These are phyloP conservation scores for Erodium maritimum DNA, from an alignment of 345 rosid species.

Conservation along the genomic window DNA sequence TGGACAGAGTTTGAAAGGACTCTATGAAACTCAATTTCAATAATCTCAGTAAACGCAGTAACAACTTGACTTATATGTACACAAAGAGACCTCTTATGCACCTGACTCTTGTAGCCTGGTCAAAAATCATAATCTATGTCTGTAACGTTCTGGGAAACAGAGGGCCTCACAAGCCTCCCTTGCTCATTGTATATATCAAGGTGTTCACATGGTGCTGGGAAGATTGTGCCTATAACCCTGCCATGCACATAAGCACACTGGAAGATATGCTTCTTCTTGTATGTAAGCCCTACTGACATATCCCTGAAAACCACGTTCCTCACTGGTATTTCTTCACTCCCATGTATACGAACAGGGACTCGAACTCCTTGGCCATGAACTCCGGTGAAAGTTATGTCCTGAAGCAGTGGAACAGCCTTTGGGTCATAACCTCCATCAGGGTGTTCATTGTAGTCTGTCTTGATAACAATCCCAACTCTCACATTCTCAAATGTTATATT, in stretches of 20 bases:
- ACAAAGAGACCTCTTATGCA: no score
- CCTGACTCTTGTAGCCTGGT: no score
- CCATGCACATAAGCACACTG: slow-evolving; percentile 89
- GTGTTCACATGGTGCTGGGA: slow-evolving; percentile 85
- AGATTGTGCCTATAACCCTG: slow-evolving; percentile 73
- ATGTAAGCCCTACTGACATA: slow-evolving; percentile 80
- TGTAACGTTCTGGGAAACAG: slow-evolving; percentile 55
- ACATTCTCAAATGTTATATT: slow-evolving; percentile 72
- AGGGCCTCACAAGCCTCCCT: slow-evolving; percentile 45
- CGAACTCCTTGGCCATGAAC: slow-evolving; percentile 89
- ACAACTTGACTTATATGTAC: no score
- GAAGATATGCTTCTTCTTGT: slow-evolving; percentile 87
- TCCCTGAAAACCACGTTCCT: slow-evolving; percentile 68
- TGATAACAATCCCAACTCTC: slow-evolving; percentile 82
- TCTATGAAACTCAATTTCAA: no score
- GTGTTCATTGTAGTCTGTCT: slow-evolving; percentile 94
- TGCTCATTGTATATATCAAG: slow-evolving; percentile 80
- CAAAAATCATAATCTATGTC: slow-evolving; percentile 82
- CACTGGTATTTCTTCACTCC: slow-evolving; percentile 72
- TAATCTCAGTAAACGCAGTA: no score
- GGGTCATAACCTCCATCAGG: slow-evolving; percentile 73
- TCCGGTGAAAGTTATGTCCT: slow-evolving; percentile 61
- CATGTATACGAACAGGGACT: slow-evolving; percentile 88
- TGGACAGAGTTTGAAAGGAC: no score
- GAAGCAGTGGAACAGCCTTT: slow-evolving; percentile 53